Base-by-base conservation (phyloP, 2,329 filamentous ascomycete genomes). In the Trichoderma cornu-damae region DNA sequence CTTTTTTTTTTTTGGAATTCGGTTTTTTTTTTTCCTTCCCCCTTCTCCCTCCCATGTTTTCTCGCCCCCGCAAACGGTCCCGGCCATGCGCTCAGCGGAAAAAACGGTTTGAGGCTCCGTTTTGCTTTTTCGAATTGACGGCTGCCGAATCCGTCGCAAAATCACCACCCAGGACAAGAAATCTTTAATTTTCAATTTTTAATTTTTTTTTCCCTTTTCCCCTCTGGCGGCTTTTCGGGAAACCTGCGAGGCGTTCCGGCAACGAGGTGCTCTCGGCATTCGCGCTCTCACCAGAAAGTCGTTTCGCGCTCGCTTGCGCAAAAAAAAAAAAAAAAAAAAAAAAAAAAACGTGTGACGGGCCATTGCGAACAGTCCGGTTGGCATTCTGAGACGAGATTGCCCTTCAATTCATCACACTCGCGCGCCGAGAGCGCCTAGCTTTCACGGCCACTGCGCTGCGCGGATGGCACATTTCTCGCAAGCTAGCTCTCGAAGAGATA, bases 61-160 rank as follows among this genome's bases (percentile, higher is more conserved):
- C 42, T 46, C 32, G 51, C 42, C 42, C 53, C 53, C 53, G 53
- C 53, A 56, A 56, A 56, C 53, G 53, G 53, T 56, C 44, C 34
- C 28, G 20, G 42, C 53, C n/a, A 16, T 42, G 22, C 34, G 26
- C 30, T 48, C 34, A 20, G 14, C 26, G 22, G 8, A 14, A 48
- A 26, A 49, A 49, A 56, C 53, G 53, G 32, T 35, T 18, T 8
- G 18, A 37, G 5, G 6, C 44, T 56, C 53, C 53, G 53, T 56
- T 56, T 56, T 34, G 34, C 34, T 48, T 34, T 30, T 34, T 30
- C 43, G n/a, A 22, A 54, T 46, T 35, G 43, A 56, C 53, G 43
- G 53, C 24, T 32, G 34, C 53, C 43, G 53, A 56, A 56, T 56
- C 24, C 53, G 53, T 42, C 20, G n/a, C 42, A 22, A 18, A 34